Percentiles rank a stretch among this genome's conserved stretches.
These are phyloP conservation scores for Cladosporium sp. DNA, from an alignment of 2,329 filamentous ascomycete species.

Conservation along the genomic window DNA sequence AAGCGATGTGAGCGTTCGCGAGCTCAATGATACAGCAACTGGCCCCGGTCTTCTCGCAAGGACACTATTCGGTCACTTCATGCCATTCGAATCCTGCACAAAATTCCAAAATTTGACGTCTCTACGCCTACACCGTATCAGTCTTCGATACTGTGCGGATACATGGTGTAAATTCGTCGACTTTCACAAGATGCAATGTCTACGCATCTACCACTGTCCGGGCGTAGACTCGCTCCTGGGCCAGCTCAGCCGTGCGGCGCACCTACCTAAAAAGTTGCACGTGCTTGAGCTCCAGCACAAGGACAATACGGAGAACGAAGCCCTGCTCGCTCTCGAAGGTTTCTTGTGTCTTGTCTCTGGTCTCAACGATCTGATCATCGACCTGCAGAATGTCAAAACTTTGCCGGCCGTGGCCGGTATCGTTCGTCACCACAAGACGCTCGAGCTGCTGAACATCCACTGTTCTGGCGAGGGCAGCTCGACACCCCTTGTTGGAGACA, in stretches of 20 bases:
- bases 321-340: constrained; percentile 41
- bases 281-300: constrained; percentile 42
- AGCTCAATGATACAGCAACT: constrained; percentile 43
- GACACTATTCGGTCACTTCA: constrained; percentile 42
- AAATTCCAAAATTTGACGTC: constrained; percentile 38
- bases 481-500: not conserved
- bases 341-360: constrained; percentile 43
- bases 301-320: constrained; percentile 43
- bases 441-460: constrained; percentile 41
- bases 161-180: constrained; percentile 44
- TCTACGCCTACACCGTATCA: constrained; percentile 40
- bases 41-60: constrained; percentile 41
- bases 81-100: constrained; percentile 41
- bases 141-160: constrained; percentile 41
- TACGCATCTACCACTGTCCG: constrained; percentile 39
- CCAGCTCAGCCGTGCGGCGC: constrained; percentile 40
- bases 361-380: constrained; percentile 38
- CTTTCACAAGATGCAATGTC: constrained; percentile 37
- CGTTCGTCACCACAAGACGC: constrained; percentile 40
- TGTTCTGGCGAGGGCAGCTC: constrained; percentile 21
- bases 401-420: constrained; percentile 40
- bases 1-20: constrained; percentile 26
- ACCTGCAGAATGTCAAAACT: constrained; percentile 36
- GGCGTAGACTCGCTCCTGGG: constrained; percentile 43
- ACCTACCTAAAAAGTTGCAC: constrained; percentile 40